A percentile compares a stretch with the other conserved stretches of the same genome.
Evolutionary conservation across 306 rosid genomes (phyloP).

Genomic region (Acacia confusa): DNA sequence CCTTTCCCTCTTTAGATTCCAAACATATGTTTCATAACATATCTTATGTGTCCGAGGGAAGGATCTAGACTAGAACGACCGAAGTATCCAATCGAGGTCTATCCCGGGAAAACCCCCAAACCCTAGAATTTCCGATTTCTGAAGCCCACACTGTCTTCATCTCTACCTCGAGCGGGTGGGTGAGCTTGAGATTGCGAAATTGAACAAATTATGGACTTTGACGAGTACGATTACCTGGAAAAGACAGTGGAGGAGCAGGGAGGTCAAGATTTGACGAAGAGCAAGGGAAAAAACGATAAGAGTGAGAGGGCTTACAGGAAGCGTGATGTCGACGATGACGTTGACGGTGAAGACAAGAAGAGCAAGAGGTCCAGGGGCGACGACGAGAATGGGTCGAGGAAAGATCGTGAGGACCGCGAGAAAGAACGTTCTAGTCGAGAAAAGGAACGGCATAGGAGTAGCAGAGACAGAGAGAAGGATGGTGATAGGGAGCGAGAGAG

Average conservation of each 20-base stretch:
- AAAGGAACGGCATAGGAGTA: constrained; percentile 53
- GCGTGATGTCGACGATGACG: constrained; percentile 66
- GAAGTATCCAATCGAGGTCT: not conserved
- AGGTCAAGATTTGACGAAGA: constrained; percentile 56
- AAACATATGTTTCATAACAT: not conserved
- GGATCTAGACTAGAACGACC: not conserved
- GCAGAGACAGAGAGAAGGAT: constrained; percentile 37
- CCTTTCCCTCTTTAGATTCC: not conserved
- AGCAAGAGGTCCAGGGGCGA: constrained; percentile 62
- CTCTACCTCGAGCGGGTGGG: not conserved
- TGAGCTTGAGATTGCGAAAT: not conserved
- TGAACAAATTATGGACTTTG: constrained; percentile 71
- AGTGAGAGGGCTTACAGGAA: constrained; percentile 67
- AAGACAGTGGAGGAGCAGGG: constrained; percentile 84
- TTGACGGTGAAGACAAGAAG: constrained; percentile 45
- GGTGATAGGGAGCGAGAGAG: constrained; percentile 28
- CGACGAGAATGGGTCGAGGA: constrained; percentile 66
- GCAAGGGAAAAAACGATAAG: constrained; percentile 53
- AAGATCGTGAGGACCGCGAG: constrained; percentile 51
- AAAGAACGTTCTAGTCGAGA: constrained; percentile 51
- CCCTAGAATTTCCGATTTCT: constrained; percentile 42
- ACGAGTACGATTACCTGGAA: constrained; percentile 97
- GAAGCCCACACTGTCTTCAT: not conserved
- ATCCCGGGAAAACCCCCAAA: constrained; percentile 36
- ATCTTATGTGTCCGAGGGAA: not conserved